phyloP scores from a whole-genome alignment of 805 yeast genomes.

The Yamadazyma akitaensis region DNA sequence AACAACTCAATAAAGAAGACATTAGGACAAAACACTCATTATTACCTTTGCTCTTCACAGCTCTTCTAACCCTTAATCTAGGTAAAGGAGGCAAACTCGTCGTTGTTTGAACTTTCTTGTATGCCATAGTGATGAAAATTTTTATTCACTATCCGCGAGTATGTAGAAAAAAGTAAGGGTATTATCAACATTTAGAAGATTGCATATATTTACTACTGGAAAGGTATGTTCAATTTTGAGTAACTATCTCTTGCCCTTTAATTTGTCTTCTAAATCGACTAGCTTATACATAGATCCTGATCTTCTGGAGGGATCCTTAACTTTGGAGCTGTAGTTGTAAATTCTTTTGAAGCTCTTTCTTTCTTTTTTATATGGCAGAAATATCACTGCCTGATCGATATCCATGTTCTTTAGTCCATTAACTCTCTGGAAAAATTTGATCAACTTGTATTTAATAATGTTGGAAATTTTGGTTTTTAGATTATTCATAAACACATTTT shows the following conservation, averaged over 20 bases:
- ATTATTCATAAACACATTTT: conserved; percentile 27
- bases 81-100: conserved; percentile 66
- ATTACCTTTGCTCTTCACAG: conserved; percentile 53
- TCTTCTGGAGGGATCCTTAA: not conserved
- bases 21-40: conserved; percentile 76
- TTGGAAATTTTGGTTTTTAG: conserved; percentile 25
- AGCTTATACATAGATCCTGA: not conserved
- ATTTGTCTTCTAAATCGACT: conserved; percentile 7
- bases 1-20: conserved; percentile 85
- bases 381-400: conserved; percentile 20
- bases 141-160: conserved; percentile 2
- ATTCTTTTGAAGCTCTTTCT: conserved; percentile 11
- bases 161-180: not conserved
- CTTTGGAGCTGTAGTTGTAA: conserved; percentile 11
- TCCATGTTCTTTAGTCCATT: conserved; percentile 18
- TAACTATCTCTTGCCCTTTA: not conserved
- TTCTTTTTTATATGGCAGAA: conserved; percentile 8
- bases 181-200: not conserved
- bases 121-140: conserved; percentile 29
- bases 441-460: conserved; percentile 24
- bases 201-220: too few relatives aligned
- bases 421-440: conserved; percentile 21
- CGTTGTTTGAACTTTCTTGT: conserved; percentile 40
- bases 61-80: conserved; percentile 64
- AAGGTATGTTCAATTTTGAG: not conserved